Percentiles rank a stretch among this genome's conserved stretches.
Conservation (phyloP, 352 stramenopile species). For the Globisporangium takayamanum region DNA sequence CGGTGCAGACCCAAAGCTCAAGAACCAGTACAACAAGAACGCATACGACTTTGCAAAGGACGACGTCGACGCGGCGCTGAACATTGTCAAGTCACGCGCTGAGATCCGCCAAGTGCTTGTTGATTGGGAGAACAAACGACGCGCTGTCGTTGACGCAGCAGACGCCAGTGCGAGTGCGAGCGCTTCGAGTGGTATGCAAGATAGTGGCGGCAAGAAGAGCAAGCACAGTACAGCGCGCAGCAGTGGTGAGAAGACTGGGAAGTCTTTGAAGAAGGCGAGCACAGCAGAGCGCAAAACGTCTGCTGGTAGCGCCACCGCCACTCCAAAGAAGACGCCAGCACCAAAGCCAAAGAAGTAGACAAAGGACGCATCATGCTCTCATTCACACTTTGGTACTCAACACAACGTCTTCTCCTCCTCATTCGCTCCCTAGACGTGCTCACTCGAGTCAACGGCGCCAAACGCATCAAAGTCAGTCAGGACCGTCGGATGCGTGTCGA, state of each 20-base stretch:
- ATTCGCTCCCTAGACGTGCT: not conserved
- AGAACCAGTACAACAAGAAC: slow-evolving; percentile 89
- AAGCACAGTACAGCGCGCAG: not conserved
- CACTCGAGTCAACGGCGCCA: slow-evolving; percentile 3
- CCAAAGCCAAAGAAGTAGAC: not conserved
- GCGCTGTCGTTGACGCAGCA: slow-evolving; percentile 8
- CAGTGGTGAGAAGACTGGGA: not conserved
- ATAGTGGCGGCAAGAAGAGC: not conserved
- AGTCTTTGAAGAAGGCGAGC: not conserved
- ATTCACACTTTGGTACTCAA: not conserved
- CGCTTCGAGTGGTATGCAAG: not conserved
- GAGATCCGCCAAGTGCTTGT: slow-evolving; percentile 69
- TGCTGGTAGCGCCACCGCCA: not conserved
- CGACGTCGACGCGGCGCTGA: slow-evolving; percentile 77
- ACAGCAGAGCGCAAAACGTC: not conserved
- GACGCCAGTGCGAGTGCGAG: not conserved
- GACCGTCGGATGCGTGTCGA: slow-evolving; percentile 2
- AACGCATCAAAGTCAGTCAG: slow-evolving; percentile 9
- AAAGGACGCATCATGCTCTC: not conserved
- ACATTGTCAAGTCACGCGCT: slow-evolving; percentile 67
- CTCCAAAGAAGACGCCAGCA: not conserved
- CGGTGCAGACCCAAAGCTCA: slow-evolving; percentile 73
- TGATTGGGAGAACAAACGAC: slow-evolving; percentile 58
- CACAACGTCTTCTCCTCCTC: not conserved
- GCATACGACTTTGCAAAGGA: slow-evolving; percentile 87